These are phyloP conservation scores for Persicaria tinctoria DNA, from an alignment of 148 eudicot species.

Conservation along the genomic window DNA sequence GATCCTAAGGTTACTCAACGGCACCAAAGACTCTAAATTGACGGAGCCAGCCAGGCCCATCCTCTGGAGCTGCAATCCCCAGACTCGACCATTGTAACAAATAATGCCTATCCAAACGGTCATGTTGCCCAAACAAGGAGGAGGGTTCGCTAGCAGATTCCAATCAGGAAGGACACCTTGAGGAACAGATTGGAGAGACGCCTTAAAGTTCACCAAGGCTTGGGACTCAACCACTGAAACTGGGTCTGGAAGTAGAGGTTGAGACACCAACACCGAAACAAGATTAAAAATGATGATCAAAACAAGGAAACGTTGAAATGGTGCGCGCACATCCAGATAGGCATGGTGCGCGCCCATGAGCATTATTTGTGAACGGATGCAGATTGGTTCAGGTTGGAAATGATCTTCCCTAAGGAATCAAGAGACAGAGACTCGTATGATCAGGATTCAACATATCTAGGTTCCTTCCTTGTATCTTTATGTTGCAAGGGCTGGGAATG, in stretches of 20 bases:
- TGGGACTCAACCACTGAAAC: slow-evolving; percentile 19
- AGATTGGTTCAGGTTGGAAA: background rate
- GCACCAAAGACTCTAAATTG: slow-evolving; percentile 38
- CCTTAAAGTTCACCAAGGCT: slow-evolving; percentile 51
- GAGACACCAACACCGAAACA: slow-evolving; percentile 6
- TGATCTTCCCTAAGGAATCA: slow-evolving; percentile 10
- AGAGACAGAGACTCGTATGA: background rate
- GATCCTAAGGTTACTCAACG: slow-evolving; percentile 38
- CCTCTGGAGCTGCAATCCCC: slow-evolving; percentile 70
- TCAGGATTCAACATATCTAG: background rate
- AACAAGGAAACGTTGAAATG: slow-evolving; percentile 1
- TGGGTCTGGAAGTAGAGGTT: background rate
- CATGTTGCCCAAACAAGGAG: slow-evolving; percentile 38
- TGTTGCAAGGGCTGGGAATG: background rate
- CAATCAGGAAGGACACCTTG: slow-evolving; percentile 27
- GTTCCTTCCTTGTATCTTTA: background rate
- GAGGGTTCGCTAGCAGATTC: slow-evolving; percentile 40
- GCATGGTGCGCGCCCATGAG: slow-evolving; percentile 13
- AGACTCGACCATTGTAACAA: slow-evolving; percentile 42
- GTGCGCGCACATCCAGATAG: slow-evolving; percentile 12
- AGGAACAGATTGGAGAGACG: slow-evolving; percentile 24
- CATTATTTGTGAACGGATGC: background rate
- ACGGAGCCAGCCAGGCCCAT: slow-evolving; percentile 51
- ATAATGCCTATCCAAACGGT: slow-evolving; percentile 57
- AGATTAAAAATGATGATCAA: background rate